These are phyloP conservation scores for Gigaspora rosea DNA, from an alignment of 192 early-diverging fungal genomes.

Conservation along the genomic window DNA sequence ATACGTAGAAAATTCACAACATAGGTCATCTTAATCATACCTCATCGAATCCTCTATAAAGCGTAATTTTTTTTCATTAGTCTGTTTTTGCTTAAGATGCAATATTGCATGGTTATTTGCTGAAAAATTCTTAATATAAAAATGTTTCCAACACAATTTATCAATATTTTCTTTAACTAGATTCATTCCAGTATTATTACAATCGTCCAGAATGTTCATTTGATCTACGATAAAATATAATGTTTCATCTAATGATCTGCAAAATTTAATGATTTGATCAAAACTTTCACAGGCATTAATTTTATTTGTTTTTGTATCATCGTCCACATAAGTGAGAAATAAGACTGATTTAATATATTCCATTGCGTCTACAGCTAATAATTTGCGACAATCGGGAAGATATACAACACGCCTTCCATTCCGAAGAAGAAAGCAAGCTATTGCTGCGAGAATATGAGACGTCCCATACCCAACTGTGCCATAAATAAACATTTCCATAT, in stretches of 20 bases:
- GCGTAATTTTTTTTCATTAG: background rate
- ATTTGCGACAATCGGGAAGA: constrained; percentile 18
- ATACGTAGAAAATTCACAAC: background rate
- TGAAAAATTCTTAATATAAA: constrained; percentile 15
- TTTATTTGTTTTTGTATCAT: background rate
- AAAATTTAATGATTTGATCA: constrained; percentile 14
- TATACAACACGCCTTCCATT: constrained; percentile 23
- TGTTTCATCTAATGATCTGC: background rate
- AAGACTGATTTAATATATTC: constrained; percentile 17
- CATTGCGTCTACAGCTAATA: background rate
- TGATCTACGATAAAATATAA: constrained; percentile 31
- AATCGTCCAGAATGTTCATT: constrained; percentile 15
- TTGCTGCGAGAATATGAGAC: constrained; percentile 28
- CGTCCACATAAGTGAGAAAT: constrained; percentile 7
- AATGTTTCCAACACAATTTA: background rate
- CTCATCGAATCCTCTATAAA: constrained; percentile 6
- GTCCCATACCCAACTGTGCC: constrained; percentile 10
- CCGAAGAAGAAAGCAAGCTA: constrained; percentile 1
- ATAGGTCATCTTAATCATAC: background rate
- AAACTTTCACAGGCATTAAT: constrained; percentile 20
- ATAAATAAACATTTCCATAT: constrained; percentile 17
- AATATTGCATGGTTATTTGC: background rate
- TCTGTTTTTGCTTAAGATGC: background rate
- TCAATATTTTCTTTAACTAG: background rate
- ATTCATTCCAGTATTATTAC: background rate